phyloP scores from a whole-genome alignment of 371 early-diverging fungal genomes.

The Funneliformis caledonium region DNA sequence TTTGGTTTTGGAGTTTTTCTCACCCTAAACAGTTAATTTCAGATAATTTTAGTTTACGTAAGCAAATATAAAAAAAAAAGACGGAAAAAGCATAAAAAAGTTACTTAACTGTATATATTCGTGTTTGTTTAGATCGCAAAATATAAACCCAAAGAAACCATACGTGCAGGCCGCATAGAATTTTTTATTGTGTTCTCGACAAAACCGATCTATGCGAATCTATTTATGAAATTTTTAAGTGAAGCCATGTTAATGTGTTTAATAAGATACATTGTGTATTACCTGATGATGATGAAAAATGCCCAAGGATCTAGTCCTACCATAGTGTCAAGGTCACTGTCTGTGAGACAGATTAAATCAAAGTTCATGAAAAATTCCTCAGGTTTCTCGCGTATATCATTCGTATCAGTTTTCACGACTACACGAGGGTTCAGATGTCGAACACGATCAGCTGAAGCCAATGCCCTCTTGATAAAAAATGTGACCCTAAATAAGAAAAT shows the following conservation, averaged over 20 bases:
- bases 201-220: conserved; percentile 62
- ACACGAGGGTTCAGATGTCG: conserved; percentile 80
- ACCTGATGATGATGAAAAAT: background rate
- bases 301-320: conserved; percentile 48
- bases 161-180: conserved; percentile 72
- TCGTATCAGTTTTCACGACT: conserved; percentile 57
- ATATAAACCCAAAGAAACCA: conserved; percentile 84
- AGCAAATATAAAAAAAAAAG: background rate
- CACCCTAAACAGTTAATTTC: conserved; percentile 23
- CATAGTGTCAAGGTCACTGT: conserved; percentile 47
- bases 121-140: conserved; percentile 77
- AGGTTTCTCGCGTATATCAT: conserved; percentile 56
- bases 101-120: conserved; percentile 66
- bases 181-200: conserved; percentile 58
- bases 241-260: background rate
- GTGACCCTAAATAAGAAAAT: background rate
- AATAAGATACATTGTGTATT: conserved; percentile 27
- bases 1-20: conserved; percentile 40
- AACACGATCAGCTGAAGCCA: conserved; percentile 62
- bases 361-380: conserved; percentile 65
- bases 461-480: conserved; percentile 62
- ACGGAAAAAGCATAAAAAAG: background rate
- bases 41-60: background rate
- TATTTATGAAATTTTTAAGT: conserved; percentile 41
- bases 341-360: conserved; percentile 70